A percentile compares a stretch with the other conserved stretches of the same genome.
Conservation (phyloP, 2,329 filamentous ascomycete genomes). For the Trichophyton mentagrophytes region DNA sequence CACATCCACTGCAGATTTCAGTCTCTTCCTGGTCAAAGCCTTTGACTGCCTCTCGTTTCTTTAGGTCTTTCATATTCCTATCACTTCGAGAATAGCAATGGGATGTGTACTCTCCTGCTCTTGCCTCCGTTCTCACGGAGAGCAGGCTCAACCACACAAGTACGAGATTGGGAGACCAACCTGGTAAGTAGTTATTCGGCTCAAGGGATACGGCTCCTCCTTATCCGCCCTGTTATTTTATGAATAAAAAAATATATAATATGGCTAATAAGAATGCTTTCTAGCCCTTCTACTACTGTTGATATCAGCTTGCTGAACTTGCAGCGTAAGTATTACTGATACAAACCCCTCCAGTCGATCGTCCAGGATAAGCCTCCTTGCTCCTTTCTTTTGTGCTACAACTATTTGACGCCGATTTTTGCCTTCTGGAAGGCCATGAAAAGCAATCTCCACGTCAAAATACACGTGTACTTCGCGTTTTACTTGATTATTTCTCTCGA, state of each 20-base stretch:
- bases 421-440: not conserved
- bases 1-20: not conserved
- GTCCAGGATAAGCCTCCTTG: too few species aligned
- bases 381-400: not conserved
- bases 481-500: not conserved
- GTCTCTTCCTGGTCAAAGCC: not conserved
- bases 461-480: not conserved
- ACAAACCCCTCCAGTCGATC: not conserved
- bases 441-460: not conserved
- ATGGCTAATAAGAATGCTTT: not conserved
- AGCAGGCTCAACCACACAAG: not conserved
- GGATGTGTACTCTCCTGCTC: conserved; percentile 4
- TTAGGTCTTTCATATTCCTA: not conserved
- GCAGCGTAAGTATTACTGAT: conserved; percentile 5
- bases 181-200: not conserved
- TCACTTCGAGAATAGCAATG: not conserved
- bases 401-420: not conserved
- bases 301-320: conserved; percentile 4
- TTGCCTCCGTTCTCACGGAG: not conserved
- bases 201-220: not conserved
- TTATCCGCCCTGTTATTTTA: not conserved
- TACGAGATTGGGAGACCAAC: conserved; percentile 2
- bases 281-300: conserved; percentile 5
- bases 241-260: too few species aligned
- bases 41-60: not conserved